phyloP scores from a whole-genome alignment of 805 yeast species.

The Helenozyma baotianmanensis region DNA sequence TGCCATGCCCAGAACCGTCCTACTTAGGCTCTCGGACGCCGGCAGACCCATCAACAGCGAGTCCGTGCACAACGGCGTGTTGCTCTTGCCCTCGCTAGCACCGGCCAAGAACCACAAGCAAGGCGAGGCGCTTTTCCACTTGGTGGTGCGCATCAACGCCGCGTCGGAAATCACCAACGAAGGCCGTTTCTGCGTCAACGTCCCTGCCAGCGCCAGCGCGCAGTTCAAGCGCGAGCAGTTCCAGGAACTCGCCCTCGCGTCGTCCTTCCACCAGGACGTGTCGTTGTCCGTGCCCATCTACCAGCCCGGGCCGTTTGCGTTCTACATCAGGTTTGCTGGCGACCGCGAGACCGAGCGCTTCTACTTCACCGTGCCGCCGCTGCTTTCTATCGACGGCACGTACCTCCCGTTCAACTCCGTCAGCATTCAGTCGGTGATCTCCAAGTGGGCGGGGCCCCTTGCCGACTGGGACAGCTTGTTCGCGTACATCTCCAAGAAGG shows the following conservation, averaged over 20 bases:
- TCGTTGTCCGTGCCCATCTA: slow-evolving; percentile 56
- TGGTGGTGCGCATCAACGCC: slow-evolving; percentile 67
- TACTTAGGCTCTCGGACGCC: slow-evolving; percentile 41
- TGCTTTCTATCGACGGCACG: slow-evolving; percentile 50
- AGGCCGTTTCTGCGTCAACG: slow-evolving; percentile 71
- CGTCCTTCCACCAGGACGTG: slow-evolving; percentile 63
- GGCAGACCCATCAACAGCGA: slow-evolving; percentile 44
- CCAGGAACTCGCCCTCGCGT: slow-evolving; percentile 44
- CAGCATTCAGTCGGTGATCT: slow-evolving; percentile 77
- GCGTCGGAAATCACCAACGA: slow-evolving; percentile 68
- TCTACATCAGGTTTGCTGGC: slow-evolving; percentile 53
- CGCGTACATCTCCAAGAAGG: slow-evolving; percentile 58
- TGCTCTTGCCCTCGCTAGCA: slow-evolving; percentile 46
- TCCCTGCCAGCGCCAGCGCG: slow-evolving; percentile 43
- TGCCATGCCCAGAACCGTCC: slow-evolving; percentile 29
- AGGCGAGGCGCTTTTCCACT: slow-evolving; percentile 41
- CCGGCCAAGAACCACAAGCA: slow-evolving; percentile 22
- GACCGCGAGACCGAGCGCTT: slow-evolving; percentile 49
- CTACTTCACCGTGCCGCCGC: slow-evolving; percentile 79
- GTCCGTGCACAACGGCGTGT: slow-evolving; percentile 42
- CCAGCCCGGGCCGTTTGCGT: slow-evolving; percentile 76
- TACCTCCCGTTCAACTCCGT: slow-evolving; percentile 72
- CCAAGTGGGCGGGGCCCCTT: slow-evolving; percentile 84
- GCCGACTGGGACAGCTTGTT: slow-evolving; percentile 67
- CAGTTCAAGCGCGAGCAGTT: slow-evolving; percentile 56